These are phyloP conservation scores for Solanum chilense DNA, from an alignment of 257 asterid species.

Conservation along the genomic window DNA sequence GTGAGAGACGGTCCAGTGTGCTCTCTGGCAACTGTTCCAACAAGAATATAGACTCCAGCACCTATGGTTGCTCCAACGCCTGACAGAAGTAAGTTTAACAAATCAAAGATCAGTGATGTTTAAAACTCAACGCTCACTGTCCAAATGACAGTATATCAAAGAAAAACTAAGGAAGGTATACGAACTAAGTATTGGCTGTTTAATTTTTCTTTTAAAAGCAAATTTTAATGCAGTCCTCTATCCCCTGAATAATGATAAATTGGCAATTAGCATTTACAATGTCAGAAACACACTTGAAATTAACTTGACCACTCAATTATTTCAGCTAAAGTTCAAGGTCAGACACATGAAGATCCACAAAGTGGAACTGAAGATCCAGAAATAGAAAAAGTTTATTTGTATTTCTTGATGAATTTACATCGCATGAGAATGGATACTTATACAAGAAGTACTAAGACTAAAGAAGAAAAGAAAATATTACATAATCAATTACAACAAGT, in stretches of 20 bases:
- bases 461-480: not conserved
- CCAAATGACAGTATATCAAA: not conserved
- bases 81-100: not conserved
- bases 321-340: not conserved
- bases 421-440: not conserved
- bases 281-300: not conserved
- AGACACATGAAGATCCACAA: not conserved
- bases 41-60: conserved; percentile 91
- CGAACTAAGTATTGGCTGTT: not conserved
- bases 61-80: conserved; percentile 97
- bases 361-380: not conserved
- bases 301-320: not conserved
- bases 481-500: not conserved
- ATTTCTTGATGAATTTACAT: not conserved
- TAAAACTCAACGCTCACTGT: not conserved
- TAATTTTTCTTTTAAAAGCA: not conserved
- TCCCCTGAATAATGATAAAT: not conserved
- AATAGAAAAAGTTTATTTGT: not conserved
- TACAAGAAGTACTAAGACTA: not conserved
- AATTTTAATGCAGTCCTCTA: not conserved
- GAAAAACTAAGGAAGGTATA: not conserved
- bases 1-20: conserved; percentile 91
- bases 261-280: not conserved
- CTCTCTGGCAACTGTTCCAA: conserved; percentile 95
- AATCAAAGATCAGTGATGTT: not conserved